These are phyloP conservation scores for Sporothrix inflata DNA, from an alignment of 2,329 filamentous ascomycete species.

Conservation along the genomic window DNA sequence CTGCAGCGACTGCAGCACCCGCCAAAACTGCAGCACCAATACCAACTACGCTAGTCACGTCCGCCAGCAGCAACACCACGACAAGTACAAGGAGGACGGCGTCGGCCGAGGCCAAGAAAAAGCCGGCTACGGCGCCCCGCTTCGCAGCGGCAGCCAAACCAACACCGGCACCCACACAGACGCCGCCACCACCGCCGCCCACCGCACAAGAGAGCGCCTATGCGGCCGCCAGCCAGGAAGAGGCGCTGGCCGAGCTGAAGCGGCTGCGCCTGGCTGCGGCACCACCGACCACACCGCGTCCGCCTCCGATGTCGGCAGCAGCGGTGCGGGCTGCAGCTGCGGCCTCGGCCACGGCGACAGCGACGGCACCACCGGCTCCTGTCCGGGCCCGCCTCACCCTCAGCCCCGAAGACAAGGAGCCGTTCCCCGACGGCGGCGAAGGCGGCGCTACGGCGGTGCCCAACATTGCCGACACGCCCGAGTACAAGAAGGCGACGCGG, in stretches of 20 bases:
- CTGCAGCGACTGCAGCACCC: not conserved
- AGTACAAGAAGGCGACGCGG: conserved; percentile 50
- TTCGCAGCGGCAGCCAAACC: conserved; percentile 20
- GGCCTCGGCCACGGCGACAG: not conserved
- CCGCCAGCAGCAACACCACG: not conserved
- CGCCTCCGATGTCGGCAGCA: not conserved
- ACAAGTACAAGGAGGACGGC: not conserved
- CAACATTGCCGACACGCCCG: conserved; percentile 43
- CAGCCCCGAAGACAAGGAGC: conserved; percentile 1
- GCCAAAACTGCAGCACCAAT: not conserved
- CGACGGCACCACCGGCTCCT: not conserved
- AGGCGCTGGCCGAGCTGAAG: conserved; percentile 32
- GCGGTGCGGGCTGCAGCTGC: not conserved
- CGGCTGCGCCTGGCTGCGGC: conserved; percentile 29
- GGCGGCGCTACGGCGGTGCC: conserved; percentile 27
- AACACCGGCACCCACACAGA: not conserved
- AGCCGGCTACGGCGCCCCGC: conserved; percentile 7
- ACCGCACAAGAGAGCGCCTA: not conserved
- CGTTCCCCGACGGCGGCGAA: not conserved
- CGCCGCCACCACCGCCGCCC: not conserved
- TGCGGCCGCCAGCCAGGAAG: conserved; percentile 29
- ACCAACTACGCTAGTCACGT: not conserved
- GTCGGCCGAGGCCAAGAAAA: not conserved
- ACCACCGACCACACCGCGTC: conserved; percentile 20
- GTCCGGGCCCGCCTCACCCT: not conserved